phyloP scores from a whole-genome alignment of 2,329 filamentous ascomycete genomes.

The Mycosphaerella arachidis region DNA sequence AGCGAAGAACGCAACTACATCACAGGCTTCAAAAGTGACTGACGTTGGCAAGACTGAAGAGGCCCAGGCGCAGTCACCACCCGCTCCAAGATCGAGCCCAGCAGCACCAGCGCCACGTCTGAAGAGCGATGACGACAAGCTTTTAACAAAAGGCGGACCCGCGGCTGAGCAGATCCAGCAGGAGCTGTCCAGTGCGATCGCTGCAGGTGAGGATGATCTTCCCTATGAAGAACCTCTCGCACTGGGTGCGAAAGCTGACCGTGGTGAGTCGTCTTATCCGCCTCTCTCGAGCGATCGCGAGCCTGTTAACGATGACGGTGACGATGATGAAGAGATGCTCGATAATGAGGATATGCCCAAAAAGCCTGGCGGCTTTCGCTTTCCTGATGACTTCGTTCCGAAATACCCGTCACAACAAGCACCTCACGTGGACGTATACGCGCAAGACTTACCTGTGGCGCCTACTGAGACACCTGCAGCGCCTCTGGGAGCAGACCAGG shows the following conservation, averaged over 20 bases:
- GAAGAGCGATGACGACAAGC: background rate
- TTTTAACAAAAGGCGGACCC: background rate
- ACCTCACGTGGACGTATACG: background rate
- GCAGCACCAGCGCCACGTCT: background rate
- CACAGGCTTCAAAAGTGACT: background rate
- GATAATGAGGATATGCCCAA: conserved; percentile 5
- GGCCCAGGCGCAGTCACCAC: background rate
- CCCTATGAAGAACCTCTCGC: background rate
- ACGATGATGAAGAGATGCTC: conserved; percentile 18
- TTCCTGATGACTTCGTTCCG: background rate
- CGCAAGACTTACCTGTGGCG: background rate
- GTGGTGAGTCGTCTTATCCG: background rate
- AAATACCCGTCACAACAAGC: background rate
- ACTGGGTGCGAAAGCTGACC: background rate
- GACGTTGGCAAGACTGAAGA: background rate
- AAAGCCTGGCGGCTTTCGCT: background rate
- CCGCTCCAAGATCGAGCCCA: background rate
- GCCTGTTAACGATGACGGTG: background rate
- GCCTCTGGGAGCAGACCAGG: background rate
- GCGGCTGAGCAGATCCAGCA: background rate
- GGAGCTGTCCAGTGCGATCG: background rate
- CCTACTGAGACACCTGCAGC: background rate
- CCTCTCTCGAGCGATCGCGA: background rate
- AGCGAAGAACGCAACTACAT: conserved; percentile 1
- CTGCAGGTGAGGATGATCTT: conserved; percentile 1